Evolutionary conservation across 1,284 basidiomycete genomes (phyloP).

Genomic region (Fomitopsis pinicola): DNA sequence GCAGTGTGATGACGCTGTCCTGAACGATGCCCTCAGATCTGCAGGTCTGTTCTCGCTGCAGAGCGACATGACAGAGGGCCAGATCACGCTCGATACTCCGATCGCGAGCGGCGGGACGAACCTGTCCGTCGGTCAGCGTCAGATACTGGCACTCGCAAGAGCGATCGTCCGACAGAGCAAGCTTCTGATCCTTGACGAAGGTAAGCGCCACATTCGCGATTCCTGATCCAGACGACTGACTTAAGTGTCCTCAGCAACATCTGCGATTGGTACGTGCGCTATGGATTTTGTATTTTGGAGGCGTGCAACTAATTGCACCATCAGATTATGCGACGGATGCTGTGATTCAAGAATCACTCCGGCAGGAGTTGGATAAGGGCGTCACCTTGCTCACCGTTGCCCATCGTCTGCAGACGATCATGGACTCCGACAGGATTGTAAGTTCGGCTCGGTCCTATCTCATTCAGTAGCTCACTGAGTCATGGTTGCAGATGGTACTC

Average conservation of each 20-base stretch:
- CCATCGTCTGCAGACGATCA: constrained; percentile 66
- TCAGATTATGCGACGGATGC: constrained; percentile 19
- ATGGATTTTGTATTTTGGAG: background rate
- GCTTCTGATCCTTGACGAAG: constrained; percentile 60
- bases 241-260: constrained; percentile 27
- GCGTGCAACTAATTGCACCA: background rate
- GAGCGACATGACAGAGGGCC: constrained; percentile 45
- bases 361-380: constrained; percentile 44
- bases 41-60: constrained; percentile 53
- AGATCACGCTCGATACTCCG: constrained; percentile 46
- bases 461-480: background rate
- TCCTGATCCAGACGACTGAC: background rate
- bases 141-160: constrained; percentile 57
- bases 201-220: constrained; percentile 20
- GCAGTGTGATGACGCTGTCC: constrained; percentile 61
- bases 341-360: constrained; percentile 39
- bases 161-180: constrained; percentile 60
- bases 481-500: constrained; percentile 13
- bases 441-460: constrained; percentile 8
- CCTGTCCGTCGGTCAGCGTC: constrained; percentile 52
- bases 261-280: constrained; percentile 3
- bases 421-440: constrained; percentile 44
- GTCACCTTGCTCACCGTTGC: constrained; percentile 61
- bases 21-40: constrained; percentile 51
- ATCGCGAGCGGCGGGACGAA: constrained; percentile 63